phyloP scores from a whole-genome alignment of 345 rosid genomes.

The Cardamine resedifolia region DNA sequence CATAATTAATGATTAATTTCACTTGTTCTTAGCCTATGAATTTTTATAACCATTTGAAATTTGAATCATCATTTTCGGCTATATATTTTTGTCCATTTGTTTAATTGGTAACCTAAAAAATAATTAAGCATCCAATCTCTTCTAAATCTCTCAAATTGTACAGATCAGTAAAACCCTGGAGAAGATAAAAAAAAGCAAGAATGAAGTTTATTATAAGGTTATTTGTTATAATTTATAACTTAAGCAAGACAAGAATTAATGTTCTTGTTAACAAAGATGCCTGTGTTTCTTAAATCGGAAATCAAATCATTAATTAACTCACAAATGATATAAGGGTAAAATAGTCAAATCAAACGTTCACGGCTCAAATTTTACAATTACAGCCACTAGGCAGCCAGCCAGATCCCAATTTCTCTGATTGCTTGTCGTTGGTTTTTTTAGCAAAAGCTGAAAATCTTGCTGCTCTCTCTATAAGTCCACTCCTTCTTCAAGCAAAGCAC shows the following conservation, averaged over 20 bases:
- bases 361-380: conserved; percentile 2
- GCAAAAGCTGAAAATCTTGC: conserved; percentile 20
- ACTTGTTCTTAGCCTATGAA: not conserved
- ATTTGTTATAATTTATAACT: not conserved
- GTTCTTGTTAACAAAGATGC: not conserved
- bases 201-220: not conserved
- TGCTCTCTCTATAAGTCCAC: conserved; percentile 37
- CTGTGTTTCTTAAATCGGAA: not conserved
- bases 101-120: too few species aligned
- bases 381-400: conserved; percentile 36
- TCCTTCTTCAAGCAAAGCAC: conserved; percentile 33
- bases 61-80: too few species aligned
- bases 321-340: conserved; percentile 26
- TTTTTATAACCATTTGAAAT: not conserved
- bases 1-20: not conserved
- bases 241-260: not conserved
- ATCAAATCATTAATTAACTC: not conserved
- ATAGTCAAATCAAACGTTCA: not conserved
- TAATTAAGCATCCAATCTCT: not conserved
- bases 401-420: conserved; percentile 31
- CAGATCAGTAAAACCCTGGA: not conserved
- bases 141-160: not conserved
- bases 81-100: not conserved
- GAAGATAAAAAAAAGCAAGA: not conserved
- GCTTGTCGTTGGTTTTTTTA: conserved; percentile 1